A percentile compares a stretch with the other conserved stretches of the same genome.
Conservation (phyloP, 192 early-diverging fungal species). For the Backusella sp. region DNA sequence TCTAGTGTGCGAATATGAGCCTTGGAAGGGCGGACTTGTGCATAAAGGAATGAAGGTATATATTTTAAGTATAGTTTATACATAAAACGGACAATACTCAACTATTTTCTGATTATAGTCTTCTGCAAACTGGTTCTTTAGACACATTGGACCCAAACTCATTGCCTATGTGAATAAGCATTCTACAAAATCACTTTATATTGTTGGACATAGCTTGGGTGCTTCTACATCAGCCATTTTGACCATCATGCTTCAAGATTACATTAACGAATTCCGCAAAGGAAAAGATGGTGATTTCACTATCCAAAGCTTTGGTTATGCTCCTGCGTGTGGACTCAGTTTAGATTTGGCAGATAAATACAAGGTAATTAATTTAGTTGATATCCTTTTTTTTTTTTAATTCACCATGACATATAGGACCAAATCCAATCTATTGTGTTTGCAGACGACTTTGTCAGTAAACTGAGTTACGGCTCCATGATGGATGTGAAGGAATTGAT, state of each 20-base stretch:
- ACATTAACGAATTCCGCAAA: conserved; percentile 50
- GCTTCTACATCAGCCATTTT: conserved; percentile 70
- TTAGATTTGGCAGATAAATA: conserved; percentile 51
- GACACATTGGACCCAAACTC: conserved; percentile 62
- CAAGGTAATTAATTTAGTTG: conserved; percentile 14
- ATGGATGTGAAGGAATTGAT: conserved; percentile 61
- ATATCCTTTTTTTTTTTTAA: no score
- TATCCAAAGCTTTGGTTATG: conserved; percentile 51
- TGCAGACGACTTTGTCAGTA: conserved; percentile 58
- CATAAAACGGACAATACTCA: not conserved
- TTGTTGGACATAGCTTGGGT: conserved; percentile 80
- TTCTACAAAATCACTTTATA: conserved; percentile 55
- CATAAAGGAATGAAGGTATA: conserved; percentile 72
- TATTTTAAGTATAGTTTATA: not conserved
- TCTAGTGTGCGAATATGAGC: conserved; percentile 75
- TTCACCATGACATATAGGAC: conserved; percentile 21
- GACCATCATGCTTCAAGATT: conserved; percentile 72
- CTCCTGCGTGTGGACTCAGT: conserved; percentile 47
- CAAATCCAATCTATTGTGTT: conserved; percentile 55
- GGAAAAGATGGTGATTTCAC: conserved; percentile 36
- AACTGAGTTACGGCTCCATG: conserved; percentile 57
- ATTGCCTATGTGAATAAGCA: conserved; percentile 61
- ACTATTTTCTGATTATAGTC: conserved; percentile 20
- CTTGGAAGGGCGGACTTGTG: conserved; percentile 77
- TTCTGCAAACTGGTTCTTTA: conserved; percentile 75